phyloP scores from a whole-genome alignment of 345 rosid genomes.

The Lumnitzera racemosa region DNA sequence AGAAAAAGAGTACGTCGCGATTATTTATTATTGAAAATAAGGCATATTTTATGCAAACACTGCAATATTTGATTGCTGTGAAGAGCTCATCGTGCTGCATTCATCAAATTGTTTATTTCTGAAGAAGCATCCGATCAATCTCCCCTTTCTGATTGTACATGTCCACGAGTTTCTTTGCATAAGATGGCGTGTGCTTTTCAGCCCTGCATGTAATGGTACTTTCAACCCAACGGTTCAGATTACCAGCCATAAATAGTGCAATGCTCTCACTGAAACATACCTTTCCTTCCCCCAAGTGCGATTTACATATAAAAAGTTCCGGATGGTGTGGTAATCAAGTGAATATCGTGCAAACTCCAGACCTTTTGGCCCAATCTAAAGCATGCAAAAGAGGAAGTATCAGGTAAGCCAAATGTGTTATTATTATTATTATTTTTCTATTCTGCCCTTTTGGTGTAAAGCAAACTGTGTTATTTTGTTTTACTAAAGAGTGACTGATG shows the following conservation, averaged over 20 bases:
- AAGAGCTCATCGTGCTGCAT: too few relatives aligned
- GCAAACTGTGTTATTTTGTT: not conserved
- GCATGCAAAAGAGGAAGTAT: not conserved
- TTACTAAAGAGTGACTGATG: not conserved
- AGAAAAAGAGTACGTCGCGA: too few relatives aligned
- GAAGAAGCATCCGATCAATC: conserved; percentile 62
- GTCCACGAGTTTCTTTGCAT: conserved; percentile 72
- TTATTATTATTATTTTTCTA: too few relatives aligned
- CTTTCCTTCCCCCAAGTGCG: conserved; percentile 86
- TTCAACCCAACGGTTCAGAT: not conserved
- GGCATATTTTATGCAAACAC: too few relatives aligned
- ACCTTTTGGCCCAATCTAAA: conserved; percentile 92
- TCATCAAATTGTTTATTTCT: conserved; percentile 17
- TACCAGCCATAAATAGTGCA: too few relatives aligned
- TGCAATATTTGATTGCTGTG: too few relatives aligned
- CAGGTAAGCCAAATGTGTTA: too few relatives aligned
- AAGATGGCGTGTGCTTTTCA: conserved; percentile 65
- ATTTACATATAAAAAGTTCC: conserved; percentile 70
- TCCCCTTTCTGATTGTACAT: conserved; percentile 71
- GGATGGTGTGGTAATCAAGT: conserved; percentile 90
- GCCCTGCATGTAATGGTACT: conserved; percentile 45
- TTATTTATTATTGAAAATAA: too few relatives aligned
- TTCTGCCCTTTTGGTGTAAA: too few relatives aligned
- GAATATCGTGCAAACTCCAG: conserved; percentile 95
- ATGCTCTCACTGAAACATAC: conserved; percentile 20